Conservation (phyloP, 768 basidiomycete species). For the Mycena venus region DNA sequence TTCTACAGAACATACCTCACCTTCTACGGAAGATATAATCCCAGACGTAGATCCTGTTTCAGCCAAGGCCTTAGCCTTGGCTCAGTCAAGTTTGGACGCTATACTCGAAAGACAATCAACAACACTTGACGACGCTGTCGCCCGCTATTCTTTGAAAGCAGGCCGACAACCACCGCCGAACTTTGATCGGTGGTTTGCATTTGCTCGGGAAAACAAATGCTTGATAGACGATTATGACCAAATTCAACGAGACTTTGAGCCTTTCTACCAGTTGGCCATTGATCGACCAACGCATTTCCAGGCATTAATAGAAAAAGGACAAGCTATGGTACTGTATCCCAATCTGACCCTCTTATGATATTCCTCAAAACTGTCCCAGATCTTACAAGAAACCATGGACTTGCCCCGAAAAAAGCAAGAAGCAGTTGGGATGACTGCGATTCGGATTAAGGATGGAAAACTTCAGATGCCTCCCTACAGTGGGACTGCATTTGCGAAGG, state of each 20-base stretch:
- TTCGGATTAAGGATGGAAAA: conserved; percentile 22
- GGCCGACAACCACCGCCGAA: conserved; percentile 31
- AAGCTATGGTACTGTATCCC: conserved; percentile 8
- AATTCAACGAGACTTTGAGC: conserved; percentile 30
- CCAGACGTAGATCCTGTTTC: not conserved
- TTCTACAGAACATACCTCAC: not conserved
- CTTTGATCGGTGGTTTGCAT: conserved; percentile 30
- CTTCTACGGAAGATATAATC: not conserved
- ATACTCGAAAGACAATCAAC: conserved; percentile 25
- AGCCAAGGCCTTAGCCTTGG: not conserved
- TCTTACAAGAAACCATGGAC: conserved; percentile 12
- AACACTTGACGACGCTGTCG: conserved; percentile 28
- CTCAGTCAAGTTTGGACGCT: conserved; percentile 24
- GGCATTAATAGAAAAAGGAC: conserved; percentile 9
- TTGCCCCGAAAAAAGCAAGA: conserved; percentile 14
- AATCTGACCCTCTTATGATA: not conserved
- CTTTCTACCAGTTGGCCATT: conserved; percentile 24
- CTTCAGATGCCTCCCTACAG: conserved; percentile 23
- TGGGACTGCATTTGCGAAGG: conserved; percentile 18
- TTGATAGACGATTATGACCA: conserved; percentile 35
- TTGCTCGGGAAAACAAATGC: conserved; percentile 25
- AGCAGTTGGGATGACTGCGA: conserved; percentile 25
- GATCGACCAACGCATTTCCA: conserved; percentile 18
- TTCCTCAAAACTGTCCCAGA: not conserved
- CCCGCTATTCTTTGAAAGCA: conserved; percentile 30